Evolutionary conservation across 1,139 yeast genomes (phyloP).

Genomic region (Yamadazyma buinensis): DNA sequence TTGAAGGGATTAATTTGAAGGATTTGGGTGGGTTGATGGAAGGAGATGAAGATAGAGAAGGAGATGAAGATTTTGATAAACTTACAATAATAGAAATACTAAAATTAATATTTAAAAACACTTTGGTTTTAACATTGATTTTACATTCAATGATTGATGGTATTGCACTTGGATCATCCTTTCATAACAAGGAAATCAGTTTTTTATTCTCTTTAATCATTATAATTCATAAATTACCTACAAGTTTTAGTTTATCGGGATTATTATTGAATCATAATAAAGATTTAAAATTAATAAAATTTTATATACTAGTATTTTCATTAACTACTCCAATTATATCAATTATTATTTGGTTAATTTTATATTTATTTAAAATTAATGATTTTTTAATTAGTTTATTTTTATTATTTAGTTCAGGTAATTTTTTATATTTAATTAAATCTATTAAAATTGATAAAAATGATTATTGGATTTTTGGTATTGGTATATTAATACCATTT

Average conservation of each 20-base stretch:
- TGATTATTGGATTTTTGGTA: constrained; percentile 5
- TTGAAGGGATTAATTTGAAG: no score
- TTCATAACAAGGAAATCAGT: constrained; percentile 40
- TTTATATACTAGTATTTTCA: constrained; percentile 46
- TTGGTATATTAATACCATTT: constrained; percentile 12
- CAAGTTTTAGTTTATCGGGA: constrained; percentile 65
- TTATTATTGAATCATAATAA: constrained; percentile 43
- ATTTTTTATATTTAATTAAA: constrained; percentile 66
- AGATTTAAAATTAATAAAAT: constrained; percentile 25
- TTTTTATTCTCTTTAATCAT: constrained; percentile 57
- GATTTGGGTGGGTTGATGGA: neutral
- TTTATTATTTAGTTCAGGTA: constrained; percentile 66
- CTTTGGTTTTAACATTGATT: constrained; percentile 45
- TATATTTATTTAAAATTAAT: constrained; percentile 25
- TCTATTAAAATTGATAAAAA: constrained; percentile 6
- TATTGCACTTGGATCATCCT: constrained; percentile 65
- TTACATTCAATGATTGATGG: constrained; percentile 75
- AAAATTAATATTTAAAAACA: constrained; percentile 1
- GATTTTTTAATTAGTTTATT: constrained; percentile 48
- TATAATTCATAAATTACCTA: constrained; percentile 71
- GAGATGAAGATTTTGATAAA: no score
- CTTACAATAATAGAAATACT: neutral
- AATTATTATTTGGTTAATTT: constrained; percentile 38
- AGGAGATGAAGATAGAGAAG: no score
- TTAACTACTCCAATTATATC: constrained; percentile 53